These are phyloP conservation scores for Hyparrhenia diplandra DNA, from an alignment of 176 grass and related monocot species.

Conservation along the genomic window DNA sequence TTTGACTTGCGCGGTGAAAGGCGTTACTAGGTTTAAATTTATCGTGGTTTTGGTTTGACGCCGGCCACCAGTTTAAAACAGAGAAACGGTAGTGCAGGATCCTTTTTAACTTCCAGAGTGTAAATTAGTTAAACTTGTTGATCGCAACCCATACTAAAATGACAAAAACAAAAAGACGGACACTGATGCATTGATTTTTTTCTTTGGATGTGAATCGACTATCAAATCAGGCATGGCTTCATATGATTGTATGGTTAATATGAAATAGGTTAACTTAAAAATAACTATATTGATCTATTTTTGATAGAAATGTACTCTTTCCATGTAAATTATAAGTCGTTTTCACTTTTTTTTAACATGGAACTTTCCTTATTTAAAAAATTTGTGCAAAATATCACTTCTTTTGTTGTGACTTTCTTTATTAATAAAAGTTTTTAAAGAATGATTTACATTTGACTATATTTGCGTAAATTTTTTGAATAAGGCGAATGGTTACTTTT, in stretches of 20 bases:
- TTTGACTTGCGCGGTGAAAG: slow-evolving; percentile 30
- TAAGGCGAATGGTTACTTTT: too few species aligned
- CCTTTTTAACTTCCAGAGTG: background rate
- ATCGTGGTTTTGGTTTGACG: background rate
- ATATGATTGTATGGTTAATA: background rate
- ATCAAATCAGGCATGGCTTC: background rate
- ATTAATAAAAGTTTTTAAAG: too few species aligned
- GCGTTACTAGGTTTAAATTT: background rate
- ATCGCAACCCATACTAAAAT: background rate
- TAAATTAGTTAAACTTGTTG: background rate
- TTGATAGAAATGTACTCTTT: background rate
- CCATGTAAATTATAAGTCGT: too few species aligned
- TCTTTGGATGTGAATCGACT: background rate
- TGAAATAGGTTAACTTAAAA: background rate
- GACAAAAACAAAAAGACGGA: background rate
- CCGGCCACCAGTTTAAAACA: background rate
- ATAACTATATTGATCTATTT: background rate
- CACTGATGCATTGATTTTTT: background rate
- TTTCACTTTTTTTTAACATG: too few species aligned
- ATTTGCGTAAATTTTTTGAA: too few species aligned
- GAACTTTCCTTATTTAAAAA: too few species aligned
- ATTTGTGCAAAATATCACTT: too few species aligned
- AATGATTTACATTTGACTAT: too few species aligned
- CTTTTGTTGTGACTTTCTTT: too few species aligned
- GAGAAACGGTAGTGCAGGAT: background rate